These are phyloP conservation scores for Oryza australiensis DNA, from an alignment of 176 grass and related monocot species.

Conservation along the genomic window DNA sequence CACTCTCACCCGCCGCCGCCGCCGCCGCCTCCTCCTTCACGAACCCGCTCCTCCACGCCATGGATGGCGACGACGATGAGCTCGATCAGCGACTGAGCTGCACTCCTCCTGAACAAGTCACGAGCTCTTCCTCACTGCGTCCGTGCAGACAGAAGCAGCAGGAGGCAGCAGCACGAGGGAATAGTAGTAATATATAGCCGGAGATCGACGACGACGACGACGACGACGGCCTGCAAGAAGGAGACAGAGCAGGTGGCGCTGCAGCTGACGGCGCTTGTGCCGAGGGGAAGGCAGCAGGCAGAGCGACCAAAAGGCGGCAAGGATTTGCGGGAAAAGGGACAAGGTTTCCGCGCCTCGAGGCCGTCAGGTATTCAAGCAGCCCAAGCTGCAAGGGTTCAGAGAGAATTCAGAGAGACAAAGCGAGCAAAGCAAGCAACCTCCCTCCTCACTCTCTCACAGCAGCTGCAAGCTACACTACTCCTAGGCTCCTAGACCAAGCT, in stretches of 20 bases:
- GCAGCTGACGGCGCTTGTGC: conserved; percentile 18
- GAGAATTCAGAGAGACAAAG: neutral
- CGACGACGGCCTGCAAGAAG: neutral
- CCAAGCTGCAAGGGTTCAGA: neutral
- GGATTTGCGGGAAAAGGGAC: conserved; percentile 29
- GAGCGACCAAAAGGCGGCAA: conserved; percentile 48
- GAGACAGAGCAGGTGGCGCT: conserved; percentile 39
- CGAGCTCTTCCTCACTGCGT: neutral
- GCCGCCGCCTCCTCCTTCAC: neutral
- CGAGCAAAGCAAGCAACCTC: neutral
- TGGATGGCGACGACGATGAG: neutral
- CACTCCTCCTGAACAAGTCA: neutral
- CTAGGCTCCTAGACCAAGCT: neutral
- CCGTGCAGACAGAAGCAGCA: no score
- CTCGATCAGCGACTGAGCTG: neutral
- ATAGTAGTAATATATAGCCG: neutral
- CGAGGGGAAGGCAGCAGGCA: conserved; percentile 8
- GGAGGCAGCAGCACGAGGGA: neutral
- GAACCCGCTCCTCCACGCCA: conserved; percentile 49
- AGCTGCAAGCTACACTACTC: neutral
- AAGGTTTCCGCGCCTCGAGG: conserved; percentile 12
- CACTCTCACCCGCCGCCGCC: conserved; percentile 44
- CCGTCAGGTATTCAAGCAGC: neutral
- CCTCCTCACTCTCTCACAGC: neutral
- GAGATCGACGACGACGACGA: neutral